Percentiles rank a stretch among this genome's conserved stretches.
These are phyloP conservation scores for Vigna trinervia DNA, from an alignment of 306 rosid genomes.

Conservation along the genomic window DNA sequence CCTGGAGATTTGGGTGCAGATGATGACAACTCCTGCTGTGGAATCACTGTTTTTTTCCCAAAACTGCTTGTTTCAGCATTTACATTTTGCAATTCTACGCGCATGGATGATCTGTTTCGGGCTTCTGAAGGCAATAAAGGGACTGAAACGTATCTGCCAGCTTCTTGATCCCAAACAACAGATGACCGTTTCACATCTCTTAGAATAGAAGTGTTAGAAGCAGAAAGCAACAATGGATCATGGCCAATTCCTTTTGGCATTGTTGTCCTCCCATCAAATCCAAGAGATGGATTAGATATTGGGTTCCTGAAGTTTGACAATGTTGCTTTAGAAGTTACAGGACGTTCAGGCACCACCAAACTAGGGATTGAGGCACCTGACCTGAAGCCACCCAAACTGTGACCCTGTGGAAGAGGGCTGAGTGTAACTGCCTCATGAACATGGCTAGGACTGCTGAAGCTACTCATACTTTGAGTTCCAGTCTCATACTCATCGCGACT, in stretches of 20 bases:
- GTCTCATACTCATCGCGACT: conserved; percentile 93
- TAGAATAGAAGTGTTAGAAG: conserved; percentile 74
- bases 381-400: conserved; percentile 66
- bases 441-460: conserved; percentile 96
- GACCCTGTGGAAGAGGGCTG: conserved; percentile 86
- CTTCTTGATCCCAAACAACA: conserved; percentile 99
- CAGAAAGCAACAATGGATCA: conserved; percentile 73
- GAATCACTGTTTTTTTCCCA: conserved; percentile 60
- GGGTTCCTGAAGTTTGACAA: conserved; percentile 60
- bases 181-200: conserved; percentile 91
- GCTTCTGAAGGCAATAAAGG: conserved; percentile 82
- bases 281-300: conserved; percentile 53
- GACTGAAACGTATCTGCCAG: conserved; percentile 93
- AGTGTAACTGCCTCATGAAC: conserved; percentile 85
- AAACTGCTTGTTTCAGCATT: conserved; percentile 62
- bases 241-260: conserved; percentile 58
- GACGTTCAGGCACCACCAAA: conserved; percentile 67
- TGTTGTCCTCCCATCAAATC: conserved; percentile 73
- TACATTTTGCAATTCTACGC: conserved; percentile 56
- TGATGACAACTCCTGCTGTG: conserved; percentile 61
- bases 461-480: conserved; percentile 94
- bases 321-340: conserved; percentile 63
- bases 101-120: conserved; percentile 64
- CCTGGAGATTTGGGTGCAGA: conserved; percentile 60
- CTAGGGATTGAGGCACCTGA: conserved; percentile 61